Evolutionary conservation across 805 yeast genomes (phyloP).

Genomic region (Wickerhamomyces hampshirensis): DNA sequence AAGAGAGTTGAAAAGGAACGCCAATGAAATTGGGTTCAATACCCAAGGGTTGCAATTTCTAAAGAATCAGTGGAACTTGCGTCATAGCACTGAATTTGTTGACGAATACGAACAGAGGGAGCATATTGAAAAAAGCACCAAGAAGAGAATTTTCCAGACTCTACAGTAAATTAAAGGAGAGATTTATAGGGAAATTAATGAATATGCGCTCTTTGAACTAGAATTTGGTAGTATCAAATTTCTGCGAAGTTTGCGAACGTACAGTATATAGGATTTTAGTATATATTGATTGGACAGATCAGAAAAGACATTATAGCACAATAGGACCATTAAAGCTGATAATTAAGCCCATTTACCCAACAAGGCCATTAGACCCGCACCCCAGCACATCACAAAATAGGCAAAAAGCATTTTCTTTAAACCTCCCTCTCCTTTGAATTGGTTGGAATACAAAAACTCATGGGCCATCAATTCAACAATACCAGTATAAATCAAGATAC

Average conservation of each 20-base stretch:
- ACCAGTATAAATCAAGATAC: conserved; percentile 73
- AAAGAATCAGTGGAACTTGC: conserved; percentile 72
- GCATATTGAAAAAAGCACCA: conserved; percentile 48
- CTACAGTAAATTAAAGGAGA: conserved; percentile 19
- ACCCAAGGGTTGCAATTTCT: conserved; percentile 74
- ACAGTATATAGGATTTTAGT: too few species aligned
- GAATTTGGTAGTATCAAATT: background rate
- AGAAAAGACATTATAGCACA: too few species aligned
- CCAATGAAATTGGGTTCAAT: conserved; percentile 72
- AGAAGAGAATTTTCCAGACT: conserved; percentile 73
- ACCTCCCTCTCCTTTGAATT: conserved; percentile 57
- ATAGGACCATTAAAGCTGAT: too few species aligned
- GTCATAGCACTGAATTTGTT: conserved; percentile 67
- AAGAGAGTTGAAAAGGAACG: conserved; percentile 43
- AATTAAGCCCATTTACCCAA: conserved; percentile 67
- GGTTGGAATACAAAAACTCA: conserved; percentile 60
- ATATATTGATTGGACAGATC: too few species aligned
- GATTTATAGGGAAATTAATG: too few species aligned
- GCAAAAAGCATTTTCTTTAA: conserved; percentile 48
- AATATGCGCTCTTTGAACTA: background rate
- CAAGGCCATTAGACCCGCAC: conserved; percentile 76
- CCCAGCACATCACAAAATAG: conserved; percentile 48
- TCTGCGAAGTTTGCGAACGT: too few species aligned
- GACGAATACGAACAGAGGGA: conserved; percentile 59
- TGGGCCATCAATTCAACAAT: conserved; percentile 76